Conservation (phyloP, 148 eudicot genomes). For the Arbutus unedo region DNA sequence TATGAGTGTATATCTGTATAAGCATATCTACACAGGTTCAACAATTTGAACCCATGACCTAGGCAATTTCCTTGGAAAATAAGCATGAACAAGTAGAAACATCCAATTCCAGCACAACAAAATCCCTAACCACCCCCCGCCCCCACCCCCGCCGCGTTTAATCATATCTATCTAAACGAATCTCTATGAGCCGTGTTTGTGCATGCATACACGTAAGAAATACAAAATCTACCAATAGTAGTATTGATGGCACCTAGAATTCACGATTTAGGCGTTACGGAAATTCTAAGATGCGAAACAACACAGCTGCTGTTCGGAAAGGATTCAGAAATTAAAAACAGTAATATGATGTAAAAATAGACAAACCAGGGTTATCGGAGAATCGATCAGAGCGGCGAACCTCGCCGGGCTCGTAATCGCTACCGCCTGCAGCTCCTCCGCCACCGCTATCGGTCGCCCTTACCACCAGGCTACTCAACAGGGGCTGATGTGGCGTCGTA, state of each 20-base stretch:
- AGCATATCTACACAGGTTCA: too few relatives aligned
- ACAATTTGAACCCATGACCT: background rate
- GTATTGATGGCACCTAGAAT: background rate
- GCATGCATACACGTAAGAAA: background rate
- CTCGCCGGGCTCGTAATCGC: conserved; percentile 93
- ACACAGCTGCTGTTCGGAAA: background rate
- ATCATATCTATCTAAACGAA: background rate
- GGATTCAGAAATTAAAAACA: background rate
- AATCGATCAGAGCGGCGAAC: conserved; percentile 76
- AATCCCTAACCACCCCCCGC: too few relatives aligned
- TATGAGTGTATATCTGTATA: background rate
- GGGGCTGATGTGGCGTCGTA: conserved; percentile 72
- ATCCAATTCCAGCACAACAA: background rate
- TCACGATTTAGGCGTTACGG: background rate
- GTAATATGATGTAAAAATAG: background rate
- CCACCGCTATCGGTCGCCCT: conserved; percentile 61
- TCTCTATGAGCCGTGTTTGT: background rate
- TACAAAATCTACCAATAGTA: background rate
- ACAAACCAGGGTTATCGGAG: conserved; percentile 55
- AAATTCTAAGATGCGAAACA: conserved; percentile 4
- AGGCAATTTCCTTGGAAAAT: background rate
- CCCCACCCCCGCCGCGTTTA: background rate
- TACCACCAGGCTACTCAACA: conserved; percentile 84
- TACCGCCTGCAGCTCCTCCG: conserved; percentile 38
- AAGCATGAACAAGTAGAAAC: background rate